Base-by-base conservation (phyloP, 495 filamentous ascomycete genomes). In the Penicillium longicatenatum region DNA sequence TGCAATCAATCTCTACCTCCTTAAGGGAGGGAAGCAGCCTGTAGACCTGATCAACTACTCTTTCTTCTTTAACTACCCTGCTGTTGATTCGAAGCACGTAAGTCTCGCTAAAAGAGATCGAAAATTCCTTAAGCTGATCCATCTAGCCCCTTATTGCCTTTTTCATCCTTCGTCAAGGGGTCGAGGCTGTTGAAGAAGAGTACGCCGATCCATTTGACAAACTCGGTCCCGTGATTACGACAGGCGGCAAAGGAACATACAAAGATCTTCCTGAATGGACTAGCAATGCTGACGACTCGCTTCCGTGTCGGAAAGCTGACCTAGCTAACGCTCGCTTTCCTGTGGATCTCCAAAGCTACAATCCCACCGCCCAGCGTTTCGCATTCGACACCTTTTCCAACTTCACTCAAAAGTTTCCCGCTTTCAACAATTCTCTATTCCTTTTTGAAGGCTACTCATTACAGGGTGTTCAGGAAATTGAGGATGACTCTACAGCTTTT, bases 391-490 rank as follows among this genome's bases (percentile, higher is more conserved):
- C 69, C 44, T 83, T 75, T 65, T 65, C 66, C 4, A 44, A 58
- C 9, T 68, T 61, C 26, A 49, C 65, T 29, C 59, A 65, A 33
- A 67, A 67, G 19, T 56, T 58, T n/a, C 69, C 73, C 9, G 50
- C 59, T 24, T 73, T 73, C 59, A 65, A 59, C 55, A 62, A 61
- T 35, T 79, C 80, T 3, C 62, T 80, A 33, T 76, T 84, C 68
- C 76, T 82, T 69, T 81, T 85, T 51, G 84, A 85, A 60, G 80
- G 76, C 16, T 85, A 84, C 69, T 75, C 81, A 8, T 55, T 59
- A 7, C 57, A 76, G 21, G 82, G 74, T 10, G 81, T 86, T 0
- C 58, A 77, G 35, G 68, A 67, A 0, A 59, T 82, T 6, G 49
- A 58, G 8, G 39, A 30, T 20, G 59, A 66, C 10, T 64, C 68